Evolutionary conservation across 2,329 filamentous ascomycete species (phyloP).

Genomic region (Colletotrichum theobromicola): DNA sequence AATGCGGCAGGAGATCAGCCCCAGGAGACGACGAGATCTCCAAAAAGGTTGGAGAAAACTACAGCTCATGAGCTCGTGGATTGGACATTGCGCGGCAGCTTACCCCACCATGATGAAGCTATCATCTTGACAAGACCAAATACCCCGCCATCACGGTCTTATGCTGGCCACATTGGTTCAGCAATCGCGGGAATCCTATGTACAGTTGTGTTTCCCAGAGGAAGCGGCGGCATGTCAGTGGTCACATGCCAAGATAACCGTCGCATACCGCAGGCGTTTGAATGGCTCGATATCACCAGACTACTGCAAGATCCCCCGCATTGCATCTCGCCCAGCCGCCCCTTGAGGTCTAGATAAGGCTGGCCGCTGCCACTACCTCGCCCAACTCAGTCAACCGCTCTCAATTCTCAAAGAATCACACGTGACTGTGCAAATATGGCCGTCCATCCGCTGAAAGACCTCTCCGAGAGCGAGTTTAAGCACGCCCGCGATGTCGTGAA

Average conservation of each 20-base stretch:
- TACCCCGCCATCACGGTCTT: background rate
- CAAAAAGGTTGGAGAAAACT: conserved; percentile 1
- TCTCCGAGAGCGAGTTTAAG: conserved; percentile 55
- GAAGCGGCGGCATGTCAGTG: background rate
- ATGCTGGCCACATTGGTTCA: background rate
- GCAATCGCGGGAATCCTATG: background rate
- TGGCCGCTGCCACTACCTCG: background rate
- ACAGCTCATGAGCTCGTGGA: background rate
- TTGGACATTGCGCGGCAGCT: background rate
- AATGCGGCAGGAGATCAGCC: background rate
- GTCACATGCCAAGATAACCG: background rate
- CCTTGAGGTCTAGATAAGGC: conserved; percentile 4
- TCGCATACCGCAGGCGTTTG: background rate
- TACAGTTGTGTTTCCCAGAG: background rate
- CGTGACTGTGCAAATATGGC: conserved; percentile 1
- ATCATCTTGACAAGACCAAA: background rate
- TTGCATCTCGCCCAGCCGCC: background rate
- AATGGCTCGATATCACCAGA: background rate
- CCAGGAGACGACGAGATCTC: background rate
- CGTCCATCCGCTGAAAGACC: conserved; percentile 53
- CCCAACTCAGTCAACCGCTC: background rate
- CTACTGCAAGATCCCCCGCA: conserved; percentile 10
- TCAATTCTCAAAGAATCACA: background rate
- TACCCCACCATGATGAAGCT: background rate
- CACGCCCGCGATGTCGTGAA: conserved; percentile 51